Conservation (phyloP, 495 filamentous ascomycete genomes). For the Neurospora sp. region DNA sequence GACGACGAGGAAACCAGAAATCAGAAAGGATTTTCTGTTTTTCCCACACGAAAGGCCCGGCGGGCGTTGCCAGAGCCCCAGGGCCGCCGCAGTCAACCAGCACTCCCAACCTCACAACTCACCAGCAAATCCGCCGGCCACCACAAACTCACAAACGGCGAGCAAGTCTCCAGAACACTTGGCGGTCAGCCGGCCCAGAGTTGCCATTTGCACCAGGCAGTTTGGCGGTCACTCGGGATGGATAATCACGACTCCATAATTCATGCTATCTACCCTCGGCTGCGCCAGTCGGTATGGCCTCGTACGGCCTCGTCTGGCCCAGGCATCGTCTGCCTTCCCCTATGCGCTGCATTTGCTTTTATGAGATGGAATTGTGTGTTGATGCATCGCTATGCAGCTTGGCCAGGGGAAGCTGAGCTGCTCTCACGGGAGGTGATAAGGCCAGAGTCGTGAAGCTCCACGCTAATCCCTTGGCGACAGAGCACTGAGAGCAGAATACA, state of each 20-base stretch:
- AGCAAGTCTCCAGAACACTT: background rate
- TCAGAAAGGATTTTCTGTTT: background rate
- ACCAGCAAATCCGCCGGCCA: background rate
- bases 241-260: background rate
- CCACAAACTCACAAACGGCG: background rate
- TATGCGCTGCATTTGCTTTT: background rate
- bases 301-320: background rate
- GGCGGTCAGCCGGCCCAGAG: background rate
- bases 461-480: background rate
- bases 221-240: background rate
- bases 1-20: constrained; percentile 1
- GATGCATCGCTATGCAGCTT: background rate
- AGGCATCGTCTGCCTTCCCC: background rate
- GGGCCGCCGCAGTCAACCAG: background rate
- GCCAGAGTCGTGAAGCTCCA: background rate
- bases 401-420: background rate
- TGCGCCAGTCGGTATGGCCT: background rate
- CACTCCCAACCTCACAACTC: background rate
- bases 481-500: background rate
- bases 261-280: background rate
- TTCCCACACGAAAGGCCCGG: background rate
- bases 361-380: background rate
- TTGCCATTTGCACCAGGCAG: background rate
- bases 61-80: background rate
- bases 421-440: background rate